A percentile compares a stretch with the other conserved stretches of the same genome.
phyloP scores from a whole-genome alignment of 306 rosid genomes.

The Lupinus albus region DNA sequence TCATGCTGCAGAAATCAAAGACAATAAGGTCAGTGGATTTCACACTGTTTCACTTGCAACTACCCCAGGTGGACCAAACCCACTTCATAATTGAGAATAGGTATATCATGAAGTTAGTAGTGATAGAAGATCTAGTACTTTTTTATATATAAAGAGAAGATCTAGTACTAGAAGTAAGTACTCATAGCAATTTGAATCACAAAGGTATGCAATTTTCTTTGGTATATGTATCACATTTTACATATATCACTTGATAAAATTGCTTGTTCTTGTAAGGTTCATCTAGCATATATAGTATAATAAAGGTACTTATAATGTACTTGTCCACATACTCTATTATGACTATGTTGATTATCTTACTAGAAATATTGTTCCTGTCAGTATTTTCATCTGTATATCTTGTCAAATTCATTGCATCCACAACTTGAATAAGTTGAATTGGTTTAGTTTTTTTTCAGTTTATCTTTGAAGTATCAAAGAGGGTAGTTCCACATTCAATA shows the following conservation, averaged over 20 bases:
- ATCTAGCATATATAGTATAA: conserved; percentile 14
- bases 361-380: background rate
- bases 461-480: background rate
- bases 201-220: conserved; percentile 21
- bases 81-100: conserved; percentile 64
- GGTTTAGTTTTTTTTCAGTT: conserved; percentile 1
- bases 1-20: conserved; percentile 36
- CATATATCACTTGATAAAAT: conserved; percentile 15
- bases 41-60: conserved; percentile 50
- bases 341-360: conserved; percentile 9
- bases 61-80: conserved; percentile 74
- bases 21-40: conserved; percentile 39
- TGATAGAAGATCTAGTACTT: conserved; percentile 41
- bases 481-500: background rate
- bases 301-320: conserved; percentile 17
- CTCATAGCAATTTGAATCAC: conserved; percentile 2
- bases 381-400: conserved; percentile 13
- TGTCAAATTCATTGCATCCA: conserved; percentile 5
- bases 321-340: conserved; percentile 8
- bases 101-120: conserved; percentile 24
- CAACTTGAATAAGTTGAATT: background rate
- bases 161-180: conserved; percentile 25
- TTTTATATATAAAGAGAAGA: too few relatives aligned
- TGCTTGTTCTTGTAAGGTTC: conserved; percentile 10
- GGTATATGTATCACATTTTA: conserved; percentile 1